Evolutionary conservation across 352 stramenopile genomes (phyloP).

Genomic region (Phytophthora fragariaefolia): DNA sequence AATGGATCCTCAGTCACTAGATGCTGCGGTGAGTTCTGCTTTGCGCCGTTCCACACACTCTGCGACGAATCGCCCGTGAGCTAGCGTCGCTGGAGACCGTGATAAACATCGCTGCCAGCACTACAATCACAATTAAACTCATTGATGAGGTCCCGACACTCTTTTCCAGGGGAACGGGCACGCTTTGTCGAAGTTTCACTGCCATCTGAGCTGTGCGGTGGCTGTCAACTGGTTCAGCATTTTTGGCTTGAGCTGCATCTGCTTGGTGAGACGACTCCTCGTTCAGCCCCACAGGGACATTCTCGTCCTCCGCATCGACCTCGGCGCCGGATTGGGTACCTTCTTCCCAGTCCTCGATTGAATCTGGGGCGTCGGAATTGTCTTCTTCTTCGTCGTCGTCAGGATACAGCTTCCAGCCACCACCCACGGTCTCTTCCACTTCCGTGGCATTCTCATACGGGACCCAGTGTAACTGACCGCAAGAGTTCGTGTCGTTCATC

Average conservation of each 20-base stretch:
- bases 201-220: constrained; percentile 16
- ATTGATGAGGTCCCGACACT: constrained; percentile 32
- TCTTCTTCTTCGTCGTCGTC: constrained; percentile 13
- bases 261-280: neutral
- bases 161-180: constrained; percentile 27
- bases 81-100: constrained; percentile 62
- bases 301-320: constrained; percentile 1
- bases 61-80: constrained; percentile 49
- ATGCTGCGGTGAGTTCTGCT: constrained; percentile 15
- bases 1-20: constrained; percentile 9
- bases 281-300: constrained; percentile 1
- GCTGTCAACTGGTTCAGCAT: neutral
- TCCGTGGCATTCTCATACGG: constrained; percentile 54
- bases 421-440: constrained; percentile 54
- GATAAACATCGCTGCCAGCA: constrained; percentile 51
- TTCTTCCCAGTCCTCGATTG: constrained; percentile 7
- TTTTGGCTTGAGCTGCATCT: constrained; percentile 8
- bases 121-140: constrained; percentile 47
- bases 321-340: neutral
- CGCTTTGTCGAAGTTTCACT: constrained; percentile 49
- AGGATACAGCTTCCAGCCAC: constrained; percentile 53
- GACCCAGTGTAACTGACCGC: constrained; percentile 68
- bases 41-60: constrained; percentile 21
- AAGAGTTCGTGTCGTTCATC: constrained; percentile 66
- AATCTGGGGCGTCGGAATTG: neutral